phyloP scores from a whole-genome alignment of 441 rosid species.

The Viola pubescens region DNA sequence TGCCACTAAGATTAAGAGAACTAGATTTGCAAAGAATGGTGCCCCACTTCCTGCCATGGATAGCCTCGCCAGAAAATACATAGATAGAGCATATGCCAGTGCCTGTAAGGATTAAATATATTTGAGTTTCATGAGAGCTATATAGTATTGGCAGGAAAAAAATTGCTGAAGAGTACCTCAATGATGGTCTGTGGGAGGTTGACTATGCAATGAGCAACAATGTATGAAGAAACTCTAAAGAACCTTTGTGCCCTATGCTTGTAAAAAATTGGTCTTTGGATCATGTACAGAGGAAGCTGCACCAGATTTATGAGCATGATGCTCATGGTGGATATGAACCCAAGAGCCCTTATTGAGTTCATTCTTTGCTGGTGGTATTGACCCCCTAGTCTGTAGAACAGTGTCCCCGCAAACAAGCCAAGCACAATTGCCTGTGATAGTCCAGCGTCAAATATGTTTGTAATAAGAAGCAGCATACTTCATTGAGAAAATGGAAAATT shows the following conservation, averaged over 20 bases:
- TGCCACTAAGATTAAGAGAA: conserved; percentile 21
- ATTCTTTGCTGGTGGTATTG: conserved; percentile 28
- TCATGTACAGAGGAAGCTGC: conserved; percentile 28
- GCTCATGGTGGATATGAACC: conserved; percentile 27
- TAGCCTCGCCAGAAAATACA: conserved; percentile 26
- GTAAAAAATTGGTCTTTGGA: conserved; percentile 25
- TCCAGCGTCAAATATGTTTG: background rate
- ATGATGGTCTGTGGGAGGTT: conserved; percentile 28
- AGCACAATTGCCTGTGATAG: conserved; percentile 23
- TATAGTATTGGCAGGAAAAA: background rate
- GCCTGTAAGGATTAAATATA: conserved; percentile 21
- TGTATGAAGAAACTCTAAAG: conserved; percentile 25
- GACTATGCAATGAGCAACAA: conserved; percentile 25
- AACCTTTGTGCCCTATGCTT: conserved; percentile 27
- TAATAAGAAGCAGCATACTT: background rate
- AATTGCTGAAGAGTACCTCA: conserved; percentile 17
- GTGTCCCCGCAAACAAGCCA: conserved; percentile 24
- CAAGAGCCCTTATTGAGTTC: conserved; percentile 31
- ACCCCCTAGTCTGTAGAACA: conserved; percentile 24
- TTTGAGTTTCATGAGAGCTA: conserved; percentile 7
- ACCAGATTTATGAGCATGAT: conserved; percentile 31
- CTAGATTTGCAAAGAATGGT: conserved; percentile 18
- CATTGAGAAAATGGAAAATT: background rate
- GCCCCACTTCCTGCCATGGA: conserved; percentile 18
- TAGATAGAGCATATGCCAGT: conserved; percentile 16